These are phyloP conservation scores for Tremella mesenterica DNA, from an alignment of 768 basidiomycete genomes.

Conservation along the genomic window DNA sequence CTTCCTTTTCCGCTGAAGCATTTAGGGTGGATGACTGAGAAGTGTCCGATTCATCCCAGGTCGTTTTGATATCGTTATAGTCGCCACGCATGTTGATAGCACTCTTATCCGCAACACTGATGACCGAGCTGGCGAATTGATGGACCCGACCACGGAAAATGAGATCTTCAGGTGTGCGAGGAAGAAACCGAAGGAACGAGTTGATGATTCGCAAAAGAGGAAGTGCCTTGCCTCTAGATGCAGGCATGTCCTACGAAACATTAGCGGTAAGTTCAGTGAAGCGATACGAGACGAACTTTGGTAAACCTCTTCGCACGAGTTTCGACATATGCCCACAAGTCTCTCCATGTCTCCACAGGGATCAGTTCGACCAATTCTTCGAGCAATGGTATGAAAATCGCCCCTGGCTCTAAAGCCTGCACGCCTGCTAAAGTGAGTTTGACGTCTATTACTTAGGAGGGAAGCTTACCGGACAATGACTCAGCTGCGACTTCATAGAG, in stretches of 20 bases:
- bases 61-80: conserved; percentile 32
- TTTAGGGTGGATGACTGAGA: too few species aligned
- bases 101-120: conserved; percentile 41
- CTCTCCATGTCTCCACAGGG: conserved; percentile 32
- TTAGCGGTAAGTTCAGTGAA: conserved; percentile 1
- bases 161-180: conserved; percentile 35
- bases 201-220: conserved; percentile 34
- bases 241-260: conserved; percentile 32
- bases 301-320: conserved; percentile 35
- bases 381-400: conserved; percentile 35
- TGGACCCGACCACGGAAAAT: conserved; percentile 38
- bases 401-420: conserved; percentile 29
- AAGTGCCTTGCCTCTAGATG: conserved; percentile 38
- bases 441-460: neutral
- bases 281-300: conserved; percentile 17
- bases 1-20: neutral
- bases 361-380: conserved; percentile 38
- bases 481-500: conserved; percentile 29
- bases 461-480: conserved; percentile 14
- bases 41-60: conserved; percentile 22
- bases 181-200: conserved; percentile 34
- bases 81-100: conserved; percentile 39
- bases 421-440: conserved; percentile 6
- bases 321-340: conserved; percentile 35
- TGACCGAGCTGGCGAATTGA: conserved; percentile 37